Evolutionary conservation across 2,329 filamentous ascomycete species (phyloP), one percentile per base, ranked within the genome.

Genomic region (Xylaria sp.): DNA sequence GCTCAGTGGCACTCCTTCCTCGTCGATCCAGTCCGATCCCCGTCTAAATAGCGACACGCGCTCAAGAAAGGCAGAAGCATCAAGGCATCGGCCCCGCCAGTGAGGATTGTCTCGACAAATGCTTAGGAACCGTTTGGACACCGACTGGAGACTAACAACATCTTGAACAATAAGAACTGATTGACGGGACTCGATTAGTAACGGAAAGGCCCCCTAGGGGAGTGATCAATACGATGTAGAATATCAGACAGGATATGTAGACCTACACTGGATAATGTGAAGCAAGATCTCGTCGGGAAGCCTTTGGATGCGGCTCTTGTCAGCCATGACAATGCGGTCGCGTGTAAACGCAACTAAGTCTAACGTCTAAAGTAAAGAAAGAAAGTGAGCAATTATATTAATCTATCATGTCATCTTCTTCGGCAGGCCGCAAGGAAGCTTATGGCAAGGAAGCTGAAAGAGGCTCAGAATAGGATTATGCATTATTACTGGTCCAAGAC

Each of bases 71-170:
- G 85, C 79, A 18, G 93, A 95, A 67, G 89, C 84, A 44, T 90
- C 85, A 78, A 96, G 93, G 78, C 92, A 94, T 77, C 90, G 85
- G 2, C 86, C 82, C 70, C 91, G 91, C 94, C 94, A 98, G 44
- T 95, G 83, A 48, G 85, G 87, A 74, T 92, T 88, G 77, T 97
- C 93, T 66, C 93, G 90, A 48, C 89, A 91, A 51, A 96, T 83
- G 37, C 83, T 80, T 34, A 90, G 86, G 68, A 95, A 88, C 54
- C 84, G 86, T 71, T 85, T 88, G 32, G 89, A 95, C 13, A 93
- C 88, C 23, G 87, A 85, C 80, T 94, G 93, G 41, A 95, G 82
- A 65, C 81, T 85, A 66, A 91, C 88, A 69, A 94, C 86, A 72
- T 94, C 88, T 51, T 78, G 76, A 18, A 89, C 85, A n/a, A 88